Evolutionary conservation across 2,329 filamentous ascomycete species (phyloP).

Genomic region (Davidsoniella australis): DNA sequence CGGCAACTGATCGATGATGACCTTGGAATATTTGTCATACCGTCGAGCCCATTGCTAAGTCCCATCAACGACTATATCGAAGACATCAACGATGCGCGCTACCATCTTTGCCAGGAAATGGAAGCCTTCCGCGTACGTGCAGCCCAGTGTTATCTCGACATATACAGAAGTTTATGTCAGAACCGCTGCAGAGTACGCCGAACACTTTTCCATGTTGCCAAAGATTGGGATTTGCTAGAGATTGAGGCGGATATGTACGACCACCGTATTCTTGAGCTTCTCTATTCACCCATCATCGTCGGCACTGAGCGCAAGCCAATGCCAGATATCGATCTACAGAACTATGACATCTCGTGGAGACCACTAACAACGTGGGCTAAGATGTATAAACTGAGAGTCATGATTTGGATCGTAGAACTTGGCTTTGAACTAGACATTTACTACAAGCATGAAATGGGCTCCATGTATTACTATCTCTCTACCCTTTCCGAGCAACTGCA

Average conservation of each 20-base stretch:
- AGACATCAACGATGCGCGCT: slow-evolving; percentile 52
- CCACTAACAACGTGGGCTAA: slow-evolving; percentile 58
- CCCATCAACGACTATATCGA: slow-evolving; percentile 62
- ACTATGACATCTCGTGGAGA: not conserved
- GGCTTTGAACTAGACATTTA: slow-evolving; percentile 92
- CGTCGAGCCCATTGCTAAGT: slow-evolving; percentile 53
- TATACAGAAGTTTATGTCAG: slow-evolving; percentile 71
- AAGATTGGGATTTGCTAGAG: slow-evolving; percentile 73
- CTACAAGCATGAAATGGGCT: slow-evolving; percentile 63
- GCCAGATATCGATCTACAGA: slow-evolving; percentile 32
- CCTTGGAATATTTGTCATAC: slow-evolving; percentile 59
- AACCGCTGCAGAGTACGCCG: slow-evolving; percentile 82
- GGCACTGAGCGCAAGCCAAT: slow-evolving; percentile 23
- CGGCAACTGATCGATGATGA: slow-evolving; percentile 67
- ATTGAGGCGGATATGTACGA: slow-evolving; percentile 66
- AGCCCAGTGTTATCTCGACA: slow-evolving; percentile 60
- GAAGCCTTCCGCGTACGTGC: slow-evolving; percentile 47
- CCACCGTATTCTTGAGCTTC: slow-evolving; percentile 42
- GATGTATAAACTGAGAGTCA: slow-evolving; percentile 73
- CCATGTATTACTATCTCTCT: slow-evolving; percentile 84
- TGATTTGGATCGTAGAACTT: slow-evolving; percentile 75
- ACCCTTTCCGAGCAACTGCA: slow-evolving; percentile 12
- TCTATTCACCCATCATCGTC: slow-evolving; percentile 36
- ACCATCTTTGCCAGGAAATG: slow-evolving; percentile 56
- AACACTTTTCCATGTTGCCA: slow-evolving; percentile 67